Base-by-base conservation (phyloP, 257 asterid species). In the Buddleja alternifolia region DNA sequence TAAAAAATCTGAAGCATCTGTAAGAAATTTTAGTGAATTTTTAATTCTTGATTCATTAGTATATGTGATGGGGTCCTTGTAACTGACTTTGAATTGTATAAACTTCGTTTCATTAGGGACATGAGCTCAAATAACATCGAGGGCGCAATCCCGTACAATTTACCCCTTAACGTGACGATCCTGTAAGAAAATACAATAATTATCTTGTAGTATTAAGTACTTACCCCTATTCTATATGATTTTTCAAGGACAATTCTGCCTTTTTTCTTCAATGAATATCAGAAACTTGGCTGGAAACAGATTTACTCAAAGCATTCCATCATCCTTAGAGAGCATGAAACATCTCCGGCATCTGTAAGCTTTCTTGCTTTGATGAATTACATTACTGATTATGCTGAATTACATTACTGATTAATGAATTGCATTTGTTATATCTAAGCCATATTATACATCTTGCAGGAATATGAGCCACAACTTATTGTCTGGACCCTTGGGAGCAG, bases 201-300 rank as follows among this genome's bases (percentile, higher is more conserved):
- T 58, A 71, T 60, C 59, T 69, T 24, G 25, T 74, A 45, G 24
- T 25, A 6, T 7, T 50, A 25, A 34, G 29, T 24, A 63, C 44
- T 15, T 41, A 64, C 3, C 7, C 61, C 32, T 32, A 16, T 59
- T 72, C 15, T 59, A 41, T 36, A 37, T 52, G 63, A 21, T 41
- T 24, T 70, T 66, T 19, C 44, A 20, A 20, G 34, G 50, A 6
- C 11, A 10, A 42, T 10, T 25, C 19, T 12, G 10, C 24, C 7
- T 47, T 39, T 60, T 23, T 36, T 57, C 34, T 62, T 65, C 62
- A 52, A 73, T 56, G 11, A 46, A 65, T 79, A 32, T 29, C 87
- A 93, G 99, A 72, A 93, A 89, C 80, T 80, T 93, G 66, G 87
- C 99, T 11, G 83, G 81, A 71, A 93, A 93, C 76, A 84, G 65